Evolutionary conservation across 2,329 filamentous ascomycete species (phyloP).

Genomic region (Hypoxylon sp.): DNA sequence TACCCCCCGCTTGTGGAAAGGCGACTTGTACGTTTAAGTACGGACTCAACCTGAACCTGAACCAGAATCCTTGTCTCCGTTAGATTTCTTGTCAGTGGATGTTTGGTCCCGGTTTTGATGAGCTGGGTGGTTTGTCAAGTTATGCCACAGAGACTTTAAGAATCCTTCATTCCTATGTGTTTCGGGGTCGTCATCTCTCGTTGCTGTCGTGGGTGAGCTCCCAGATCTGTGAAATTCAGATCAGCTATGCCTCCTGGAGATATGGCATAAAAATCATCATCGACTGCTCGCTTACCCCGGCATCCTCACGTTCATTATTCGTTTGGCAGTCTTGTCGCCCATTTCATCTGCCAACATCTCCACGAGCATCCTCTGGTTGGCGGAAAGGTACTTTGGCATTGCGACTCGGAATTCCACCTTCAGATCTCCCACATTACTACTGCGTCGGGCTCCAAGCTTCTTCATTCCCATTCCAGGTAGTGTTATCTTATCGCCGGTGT

Average conservation of each 20-base stretch:
- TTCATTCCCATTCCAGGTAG: constrained; percentile 95
- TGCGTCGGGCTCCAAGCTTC: constrained; percentile 76
- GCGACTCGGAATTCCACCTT: constrained; percentile 93
- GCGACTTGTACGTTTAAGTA: not conserved
- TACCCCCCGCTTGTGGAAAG: constrained; percentile 49
- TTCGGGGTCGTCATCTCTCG: constrained; percentile 53
- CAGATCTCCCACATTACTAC: constrained; percentile 80
- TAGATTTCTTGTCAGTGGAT: constrained; percentile 42
- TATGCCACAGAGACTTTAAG: constrained; percentile 93
- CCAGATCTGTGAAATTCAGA: constrained; percentile 23
- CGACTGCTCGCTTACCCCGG: constrained; percentile 59
- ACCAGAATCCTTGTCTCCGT: constrained; percentile 48
- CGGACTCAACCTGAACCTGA: constrained; percentile 46
- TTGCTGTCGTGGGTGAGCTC: constrained; percentile 34
- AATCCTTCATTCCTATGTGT: constrained; percentile 87
- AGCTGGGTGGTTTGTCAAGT: constrained; percentile 80
- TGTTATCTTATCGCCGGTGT: constrained; percentile 91
- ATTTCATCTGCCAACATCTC: constrained; percentile 98
- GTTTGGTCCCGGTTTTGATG: too few relatives aligned
- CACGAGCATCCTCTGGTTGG: constrained; percentile 91
- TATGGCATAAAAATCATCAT: not conserved
- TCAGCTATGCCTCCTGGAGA: constrained; percentile 35
- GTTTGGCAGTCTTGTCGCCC: constrained; percentile 89
- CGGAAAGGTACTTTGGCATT: constrained; percentile 94
- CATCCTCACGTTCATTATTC: constrained; percentile 85